These are phyloP conservation scores for Excoecaria cochinchinensis DNA, from an alignment of 345 rosid genomes.

Conservation along the genomic window DNA sequence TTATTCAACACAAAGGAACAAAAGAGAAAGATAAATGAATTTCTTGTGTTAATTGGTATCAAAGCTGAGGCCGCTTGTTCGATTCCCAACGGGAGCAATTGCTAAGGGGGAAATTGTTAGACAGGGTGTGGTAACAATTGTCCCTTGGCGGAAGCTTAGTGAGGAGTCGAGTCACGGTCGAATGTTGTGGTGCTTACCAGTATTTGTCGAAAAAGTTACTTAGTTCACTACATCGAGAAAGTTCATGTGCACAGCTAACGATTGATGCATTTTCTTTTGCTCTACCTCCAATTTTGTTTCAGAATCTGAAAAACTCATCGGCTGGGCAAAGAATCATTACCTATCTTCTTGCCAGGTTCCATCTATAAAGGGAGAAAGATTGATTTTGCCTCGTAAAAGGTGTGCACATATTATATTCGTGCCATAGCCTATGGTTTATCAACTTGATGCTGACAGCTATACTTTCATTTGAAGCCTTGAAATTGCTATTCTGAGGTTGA, in stretches of 20 bases:
- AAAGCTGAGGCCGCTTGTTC: no score
- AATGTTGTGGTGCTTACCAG: background rate
- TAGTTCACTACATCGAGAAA: background rate
- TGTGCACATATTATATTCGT: conserved; percentile 23
- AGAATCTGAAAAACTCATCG: conserved; percentile 94
- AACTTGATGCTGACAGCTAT: conserved; percentile 27
- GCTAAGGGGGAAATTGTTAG: no score
- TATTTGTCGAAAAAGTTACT: background rate
- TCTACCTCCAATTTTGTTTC: conserved; percentile 20
- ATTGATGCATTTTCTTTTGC: conserved; percentile 4
- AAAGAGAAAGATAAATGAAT: no score
- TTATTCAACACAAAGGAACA: no score
- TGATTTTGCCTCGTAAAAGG: conserved; percentile 85
- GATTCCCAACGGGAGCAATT: no score
- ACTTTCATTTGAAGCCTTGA: conserved; percentile 69
- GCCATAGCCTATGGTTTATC: background rate
- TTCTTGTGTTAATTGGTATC: no score
- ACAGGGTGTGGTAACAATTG: no score
- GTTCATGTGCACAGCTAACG: conserved; percentile 5
- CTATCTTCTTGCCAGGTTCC: conserved; percentile 67
- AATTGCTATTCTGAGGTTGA: conserved; percentile 71
- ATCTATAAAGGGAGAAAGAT: conserved; percentile 59
- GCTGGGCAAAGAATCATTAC: conserved; percentile 95
- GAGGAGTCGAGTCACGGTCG: no score
- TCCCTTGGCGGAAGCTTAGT: no score